Evolutionary conservation across 1,284 basidiomycete species (phyloP), one percentile per base, ranked within the genome.

Genomic region (Moesziomyces sp.): DNA sequence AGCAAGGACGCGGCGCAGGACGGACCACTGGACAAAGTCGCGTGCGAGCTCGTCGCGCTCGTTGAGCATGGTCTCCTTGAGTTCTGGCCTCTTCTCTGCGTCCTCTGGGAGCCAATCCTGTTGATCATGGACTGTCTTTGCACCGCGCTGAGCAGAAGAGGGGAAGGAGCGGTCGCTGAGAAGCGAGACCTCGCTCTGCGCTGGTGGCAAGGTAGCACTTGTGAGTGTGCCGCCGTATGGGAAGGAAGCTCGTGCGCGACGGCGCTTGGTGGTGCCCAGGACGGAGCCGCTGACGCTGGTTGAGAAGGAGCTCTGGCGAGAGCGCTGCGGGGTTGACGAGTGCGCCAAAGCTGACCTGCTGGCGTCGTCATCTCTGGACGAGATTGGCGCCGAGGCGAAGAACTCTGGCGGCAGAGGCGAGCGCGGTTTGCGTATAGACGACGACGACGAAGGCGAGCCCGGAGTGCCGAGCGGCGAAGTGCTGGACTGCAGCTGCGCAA

Each of bases 11-110:
- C 85, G 63, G 87, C 89, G 89, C 47, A 97, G 85, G n/a, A 88
- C 87, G 0, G 91, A 90, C 92, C 92, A 94, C 53, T 87, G 88
- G 82, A 94, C 92, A 10, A 91, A 89, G 53, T 92, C 89, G 14
- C 88, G 87, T 47, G 87, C 86, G 30, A 81, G 62, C 18, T 66
- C 78, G 58, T 69, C 59, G 47, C 83, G 76, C n/a, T 78, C 76
- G 35, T 77, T 55, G 42, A 44, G 28, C 26, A 48, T 46, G 6
- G 63, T 63, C 40, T 75, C 73, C 43, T 71, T 66, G 30, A 74
- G 67, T 0, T 18, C 52, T 2, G 46, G 58, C 40, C 19, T 21
- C 14, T 16, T 21, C 18, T 28, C 50, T 18, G 18, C 38, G 18
- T 16, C 16, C 14, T 18, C 38, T 5, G 6, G 2, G 6, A 14